A percentile compares a stretch with the other conserved stretches of the same genome.
Evolutionary conservation across 768 basidiomycete genomes (phyloP).

Genomic region (Hortiboletus campestris): DNA sequence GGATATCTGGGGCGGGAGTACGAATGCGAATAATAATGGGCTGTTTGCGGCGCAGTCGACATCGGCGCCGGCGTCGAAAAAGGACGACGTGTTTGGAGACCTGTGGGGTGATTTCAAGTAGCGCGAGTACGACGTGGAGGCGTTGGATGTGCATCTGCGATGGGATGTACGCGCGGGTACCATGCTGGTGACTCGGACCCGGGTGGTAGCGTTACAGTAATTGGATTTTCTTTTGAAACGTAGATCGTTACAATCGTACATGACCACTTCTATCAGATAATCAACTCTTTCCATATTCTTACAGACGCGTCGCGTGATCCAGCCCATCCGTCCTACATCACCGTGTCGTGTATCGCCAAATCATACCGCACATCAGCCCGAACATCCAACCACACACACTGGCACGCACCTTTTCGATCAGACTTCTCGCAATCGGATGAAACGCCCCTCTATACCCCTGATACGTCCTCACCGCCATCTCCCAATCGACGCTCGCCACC

Average conservation of each 20-base stretch:
- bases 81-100: conserved; percentile 80
- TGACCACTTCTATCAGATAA: not conserved
- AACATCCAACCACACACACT: too few relatives aligned
- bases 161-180: too few relatives aligned
- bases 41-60: conserved; percentile 31
- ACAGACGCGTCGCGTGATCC: too few relatives aligned
- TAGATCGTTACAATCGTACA: too few relatives aligned
- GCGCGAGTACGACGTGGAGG: not conserved
- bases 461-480: conserved; percentile 54
- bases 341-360: not conserved
- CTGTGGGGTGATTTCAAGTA: conserved; percentile 83
- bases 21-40: conserved; percentile 35
- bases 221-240: too few relatives aligned
- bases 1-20: conserved; percentile 56
- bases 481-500: too few relatives aligned
- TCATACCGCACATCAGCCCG: conserved; percentile 6
- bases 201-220: too few relatives aligned
- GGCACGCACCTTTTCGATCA: conserved; percentile 68
- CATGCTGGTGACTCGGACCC: too few relatives aligned
- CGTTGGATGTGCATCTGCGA: too few relatives aligned
- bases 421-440: conserved; percentile 72
- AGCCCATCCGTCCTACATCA: too few relatives aligned
- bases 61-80: conserved; percentile 44
- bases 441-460: conserved; percentile 48
- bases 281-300: not conserved